Conservation (phyloP, 345 rosid genomes). For the Corymbia maculata region DNA sequence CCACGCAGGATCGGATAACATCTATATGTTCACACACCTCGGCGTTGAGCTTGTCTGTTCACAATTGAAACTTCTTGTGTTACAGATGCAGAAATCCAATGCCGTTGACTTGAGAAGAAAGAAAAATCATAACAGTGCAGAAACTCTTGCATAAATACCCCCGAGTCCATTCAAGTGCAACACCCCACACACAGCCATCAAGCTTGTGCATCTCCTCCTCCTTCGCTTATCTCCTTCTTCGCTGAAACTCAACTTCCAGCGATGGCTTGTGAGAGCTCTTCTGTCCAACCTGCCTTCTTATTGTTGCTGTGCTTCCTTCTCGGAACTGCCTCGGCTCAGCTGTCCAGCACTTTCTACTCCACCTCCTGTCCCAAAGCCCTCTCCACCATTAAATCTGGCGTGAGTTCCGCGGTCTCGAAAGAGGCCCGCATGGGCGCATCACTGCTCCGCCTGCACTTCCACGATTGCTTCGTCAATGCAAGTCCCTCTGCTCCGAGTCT, state of each 20-base stretch:
- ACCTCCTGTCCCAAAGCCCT: constrained; percentile 28
- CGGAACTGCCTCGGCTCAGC: constrained; percentile 15
- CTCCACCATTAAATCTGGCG: constrained; percentile 18
- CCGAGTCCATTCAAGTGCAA: neutral
- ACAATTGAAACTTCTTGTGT: too few species aligned
- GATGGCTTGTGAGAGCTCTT: neutral
- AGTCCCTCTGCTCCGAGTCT: neutral
- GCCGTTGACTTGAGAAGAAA: neutral
- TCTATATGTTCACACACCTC: neutral
- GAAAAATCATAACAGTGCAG: neutral
- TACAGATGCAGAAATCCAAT: too few species aligned
- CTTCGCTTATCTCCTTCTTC: neutral
- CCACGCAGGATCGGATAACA: neutral
- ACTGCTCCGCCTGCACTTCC: constrained; percentile 53
- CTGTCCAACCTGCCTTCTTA: neutral
- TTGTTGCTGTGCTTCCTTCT: neutral
- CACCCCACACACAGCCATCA: neutral
- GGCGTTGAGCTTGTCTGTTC: neutral
- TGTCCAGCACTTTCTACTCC: constrained; percentile 25
- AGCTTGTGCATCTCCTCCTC: neutral
- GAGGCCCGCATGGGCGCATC: constrained; percentile 60
- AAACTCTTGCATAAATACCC: neutral
- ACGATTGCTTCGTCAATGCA: constrained; percentile 58
- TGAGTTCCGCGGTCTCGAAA: constrained; percentile 21
- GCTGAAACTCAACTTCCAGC: neutral